These are phyloP conservation scores for Achaetomiella virescens DNA, from an alignment of 495 filamentous ascomycete genomes.

Conservation along the genomic window DNA sequence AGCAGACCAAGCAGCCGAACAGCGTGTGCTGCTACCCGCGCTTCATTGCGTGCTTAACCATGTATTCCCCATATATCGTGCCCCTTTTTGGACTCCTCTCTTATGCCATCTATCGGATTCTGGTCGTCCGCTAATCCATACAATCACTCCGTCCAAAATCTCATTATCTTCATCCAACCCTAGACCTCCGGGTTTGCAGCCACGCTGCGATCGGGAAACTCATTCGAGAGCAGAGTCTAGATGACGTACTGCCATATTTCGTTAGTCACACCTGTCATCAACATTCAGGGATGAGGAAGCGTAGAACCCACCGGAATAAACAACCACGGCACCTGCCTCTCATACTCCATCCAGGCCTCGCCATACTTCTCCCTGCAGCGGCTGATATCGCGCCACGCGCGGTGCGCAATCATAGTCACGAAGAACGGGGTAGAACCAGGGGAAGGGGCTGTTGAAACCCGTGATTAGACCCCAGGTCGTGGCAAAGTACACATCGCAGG, in stretches of 20 bases:
- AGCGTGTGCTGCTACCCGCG: not conserved
- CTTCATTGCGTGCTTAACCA: not conserved
- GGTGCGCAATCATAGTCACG: constrained; percentile 81
- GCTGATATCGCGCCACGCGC: constrained; percentile 76
- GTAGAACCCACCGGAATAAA: constrained; percentile 85
- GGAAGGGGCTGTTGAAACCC: constrained; percentile 72
- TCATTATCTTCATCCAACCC: too few relatives aligned
- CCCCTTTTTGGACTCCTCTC: not conserved
- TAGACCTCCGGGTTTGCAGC: too few relatives aligned
- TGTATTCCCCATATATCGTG: not conserved
- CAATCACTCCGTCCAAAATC: not conserved
- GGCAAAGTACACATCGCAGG: constrained; percentile 82
- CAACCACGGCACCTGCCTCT: constrained; percentile 79
- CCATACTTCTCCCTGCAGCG: constrained; percentile 86
- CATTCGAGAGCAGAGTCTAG: too few relatives aligned
- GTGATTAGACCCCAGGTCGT: constrained; percentile 53
- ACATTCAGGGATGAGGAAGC: not conserved
- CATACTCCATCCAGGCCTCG: constrained; percentile 85
- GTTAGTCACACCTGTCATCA: not conserved
- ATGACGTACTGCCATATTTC: constrained; percentile 24
- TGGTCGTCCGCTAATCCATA: too few relatives aligned
- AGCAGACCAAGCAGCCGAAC: too few relatives aligned
- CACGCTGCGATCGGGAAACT: too few relatives aligned
- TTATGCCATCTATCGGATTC: not conserved
- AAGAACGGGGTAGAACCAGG: constrained; percentile 99